phyloP scores from a whole-genome alignment of 2,329 filamentous ascomycete genomes.

The Sporothrix curviconia region DNA sequence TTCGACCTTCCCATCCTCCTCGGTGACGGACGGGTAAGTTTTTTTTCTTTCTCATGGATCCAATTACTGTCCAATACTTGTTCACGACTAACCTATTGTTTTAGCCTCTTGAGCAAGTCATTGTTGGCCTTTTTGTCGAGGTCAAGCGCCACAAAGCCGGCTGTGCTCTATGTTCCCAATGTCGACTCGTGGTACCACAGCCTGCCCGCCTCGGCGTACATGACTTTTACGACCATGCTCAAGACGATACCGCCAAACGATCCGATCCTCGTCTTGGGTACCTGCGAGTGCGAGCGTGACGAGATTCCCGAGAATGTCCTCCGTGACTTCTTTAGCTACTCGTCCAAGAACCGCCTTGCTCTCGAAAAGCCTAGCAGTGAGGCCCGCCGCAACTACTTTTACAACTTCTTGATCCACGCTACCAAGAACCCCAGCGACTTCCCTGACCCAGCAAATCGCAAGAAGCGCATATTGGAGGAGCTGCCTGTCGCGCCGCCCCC shows the following conservation, averaged over 20 bases:
- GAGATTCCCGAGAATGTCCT: slow-evolving; percentile 59
- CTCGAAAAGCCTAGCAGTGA: slow-evolving; percentile 58
- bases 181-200: slow-evolving; percentile 79
- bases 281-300: slow-evolving; percentile 63
- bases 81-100: slow-evolving; percentile 1
- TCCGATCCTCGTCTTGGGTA: slow-evolving; percentile 79
- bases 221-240: slow-evolving; percentile 77
- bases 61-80: neutral
- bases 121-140: slow-evolving; percentile 86
- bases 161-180: slow-evolving; percentile 89
- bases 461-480: slow-evolving; percentile 73
- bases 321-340: slow-evolving; percentile 78
- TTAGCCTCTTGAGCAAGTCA: slow-evolving; percentile 72
- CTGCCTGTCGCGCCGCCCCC: slow-evolving; percentile 69
- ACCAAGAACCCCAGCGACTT: slow-evolving; percentile 80
- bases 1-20: slow-evolving; percentile 86
- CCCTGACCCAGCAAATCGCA: slow-evolving; percentile 77
- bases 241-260: slow-evolving; percentile 82
- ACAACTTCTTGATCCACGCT: slow-evolving; percentile 66
- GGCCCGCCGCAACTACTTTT: slow-evolving; percentile 74
- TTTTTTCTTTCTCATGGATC: neutral
- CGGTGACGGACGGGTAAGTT: slow-evolving; percentile 67
- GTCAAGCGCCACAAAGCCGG: slow-evolving; percentile 90
- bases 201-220: slow-evolving; percentile 58
- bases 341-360: slow-evolving; percentile 66